Evolutionary conservation across 169 alveolate genomes (phyloP).

Genomic region (Babesia caballi): DNA sequence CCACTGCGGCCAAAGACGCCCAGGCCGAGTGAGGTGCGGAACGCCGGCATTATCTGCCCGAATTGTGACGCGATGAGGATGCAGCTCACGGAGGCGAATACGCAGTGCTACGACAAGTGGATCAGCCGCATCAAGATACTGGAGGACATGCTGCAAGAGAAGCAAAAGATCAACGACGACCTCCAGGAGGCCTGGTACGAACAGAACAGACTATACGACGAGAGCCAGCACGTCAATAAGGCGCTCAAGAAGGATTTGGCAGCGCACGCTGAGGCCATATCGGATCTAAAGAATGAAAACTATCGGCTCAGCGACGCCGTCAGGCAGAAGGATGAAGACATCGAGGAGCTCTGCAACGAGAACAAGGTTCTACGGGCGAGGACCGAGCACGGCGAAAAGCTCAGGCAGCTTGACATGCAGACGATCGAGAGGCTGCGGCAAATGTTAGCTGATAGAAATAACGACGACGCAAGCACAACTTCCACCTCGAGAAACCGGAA

Average conservation of each 20-base stretch:
- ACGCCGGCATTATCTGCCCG: constrained; percentile 29
- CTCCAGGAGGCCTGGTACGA: constrained; percentile 25
- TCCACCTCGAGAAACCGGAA: neutral
- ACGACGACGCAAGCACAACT: neutral
- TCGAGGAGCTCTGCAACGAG: constrained; percentile 29
- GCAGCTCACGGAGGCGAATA: constrained; percentile 54
- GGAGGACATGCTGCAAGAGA: constrained; percentile 58
- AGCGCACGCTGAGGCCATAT: neutral
- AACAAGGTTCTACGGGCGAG: neutral
- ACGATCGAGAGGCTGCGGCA: constrained; percentile 8
- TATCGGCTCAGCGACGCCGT: constrained; percentile 8
- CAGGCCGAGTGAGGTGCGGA: neutral
- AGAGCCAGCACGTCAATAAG: neutral
- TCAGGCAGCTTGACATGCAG: neutral
- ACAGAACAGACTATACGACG: neutral
- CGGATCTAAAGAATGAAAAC: neutral
- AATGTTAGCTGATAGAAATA: neutral
- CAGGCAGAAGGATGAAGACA: constrained; percentile 15
- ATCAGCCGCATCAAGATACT: constrained; percentile 48
- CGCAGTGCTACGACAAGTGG: constrained; percentile 59
- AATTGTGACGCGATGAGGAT: constrained; percentile 45
- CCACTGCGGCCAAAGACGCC: neutral
- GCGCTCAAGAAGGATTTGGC: neutral
- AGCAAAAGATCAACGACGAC: constrained; percentile 53
- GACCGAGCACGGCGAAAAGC: neutral